Evolutionary conservation across 73 alveolate species (phyloP).

Genomic region (Paramecium sonneborni): DNA sequence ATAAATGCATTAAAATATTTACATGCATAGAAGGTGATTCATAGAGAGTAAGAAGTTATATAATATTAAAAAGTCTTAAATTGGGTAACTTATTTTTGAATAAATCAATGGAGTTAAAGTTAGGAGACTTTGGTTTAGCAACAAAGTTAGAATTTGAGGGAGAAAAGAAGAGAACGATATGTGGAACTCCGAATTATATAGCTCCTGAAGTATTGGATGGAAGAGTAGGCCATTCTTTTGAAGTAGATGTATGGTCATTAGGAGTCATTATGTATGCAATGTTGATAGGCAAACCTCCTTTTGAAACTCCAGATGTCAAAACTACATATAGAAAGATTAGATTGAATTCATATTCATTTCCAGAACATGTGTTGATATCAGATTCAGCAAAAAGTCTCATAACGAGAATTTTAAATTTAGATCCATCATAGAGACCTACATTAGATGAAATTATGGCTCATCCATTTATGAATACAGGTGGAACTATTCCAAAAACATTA

Average conservation of each 20-base stretch:
- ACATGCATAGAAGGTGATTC: slow-evolving; percentile 77
- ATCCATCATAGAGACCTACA: slow-evolving; percentile 79
- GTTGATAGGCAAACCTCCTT: slow-evolving; percentile 81
- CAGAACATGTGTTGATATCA: slow-evolving; percentile 89
- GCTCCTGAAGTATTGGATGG: slow-evolving; percentile 92
- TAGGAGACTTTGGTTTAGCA: slow-evolving; percentile 96
- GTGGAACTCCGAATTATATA: slow-evolving; percentile 95
- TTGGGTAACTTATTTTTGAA: slow-evolving; percentile 89
- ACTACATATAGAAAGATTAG: slow-evolving; percentile 90
- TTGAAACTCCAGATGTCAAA: slow-evolving; percentile 92
- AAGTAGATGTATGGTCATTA: slow-evolving; percentile 87
- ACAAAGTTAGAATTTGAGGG: slow-evolving; percentile 95
- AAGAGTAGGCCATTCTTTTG: slow-evolving; percentile 78
- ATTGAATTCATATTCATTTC: slow-evolving; percentile 86
- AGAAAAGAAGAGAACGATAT: slow-evolving; percentile 88
- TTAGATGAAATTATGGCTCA: slow-evolving; percentile 72
- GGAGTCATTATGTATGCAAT: slow-evolving; percentile 85
- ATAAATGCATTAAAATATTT: slow-evolving; percentile 84
- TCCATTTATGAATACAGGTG: slow-evolving; percentile 69
- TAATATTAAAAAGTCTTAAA: slow-evolving; percentile 71
- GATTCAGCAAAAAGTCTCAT: slow-evolving; percentile 91
- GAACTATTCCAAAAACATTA: slow-evolving; percentile 91
- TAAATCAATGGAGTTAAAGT: slow-evolving; percentile 79
- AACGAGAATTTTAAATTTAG: slow-evolving; percentile 79
- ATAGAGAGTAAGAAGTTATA: slow-evolving; percentile 76